These are phyloP conservation scores for Trametes cingulata DNA, from an alignment of 768 basidiomycete species.

Conservation along the genomic window DNA sequence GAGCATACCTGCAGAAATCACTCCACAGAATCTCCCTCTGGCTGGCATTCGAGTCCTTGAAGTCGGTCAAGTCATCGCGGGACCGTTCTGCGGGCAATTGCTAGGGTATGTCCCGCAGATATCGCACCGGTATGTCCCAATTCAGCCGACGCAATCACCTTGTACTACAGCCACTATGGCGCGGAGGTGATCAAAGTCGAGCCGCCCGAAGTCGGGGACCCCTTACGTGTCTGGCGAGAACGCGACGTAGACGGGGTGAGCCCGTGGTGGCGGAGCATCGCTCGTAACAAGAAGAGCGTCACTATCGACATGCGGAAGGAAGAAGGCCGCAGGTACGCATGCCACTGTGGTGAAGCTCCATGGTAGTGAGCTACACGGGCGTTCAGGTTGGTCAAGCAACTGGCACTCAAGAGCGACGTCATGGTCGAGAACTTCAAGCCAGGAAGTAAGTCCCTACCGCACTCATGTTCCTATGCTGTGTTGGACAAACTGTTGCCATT, in stretches of 20 bases:
- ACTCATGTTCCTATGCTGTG: too few species aligned
- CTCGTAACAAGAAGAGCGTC: constrained; percentile 73
- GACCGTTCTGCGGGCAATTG: constrained; percentile 72
- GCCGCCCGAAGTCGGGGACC: constrained; percentile 62
- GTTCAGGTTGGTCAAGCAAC: constrained; percentile 55
- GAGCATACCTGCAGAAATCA: not conserved
- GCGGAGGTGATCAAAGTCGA: constrained; percentile 77
- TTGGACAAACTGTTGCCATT: too few species aligned
- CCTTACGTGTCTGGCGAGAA: constrained; percentile 70
- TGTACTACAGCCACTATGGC: constrained; percentile 56
- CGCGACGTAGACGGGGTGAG: constrained; percentile 69
- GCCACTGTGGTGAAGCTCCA: too few species aligned
- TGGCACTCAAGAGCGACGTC: constrained; percentile 66
- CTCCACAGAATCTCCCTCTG: constrained; percentile 48
- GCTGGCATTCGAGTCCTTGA: constrained; percentile 66
- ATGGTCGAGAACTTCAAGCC: constrained; percentile 75
- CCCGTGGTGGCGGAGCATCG: constrained; percentile 75
- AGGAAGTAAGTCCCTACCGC: constrained; percentile 60
- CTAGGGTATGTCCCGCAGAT: constrained; percentile 49
- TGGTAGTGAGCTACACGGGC: not conserved
- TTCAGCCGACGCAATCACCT: not conserved
- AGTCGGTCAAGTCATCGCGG: constrained; percentile 70
- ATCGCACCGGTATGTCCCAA: not conserved
- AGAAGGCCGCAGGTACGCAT: constrained; percentile 51
- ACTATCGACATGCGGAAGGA: constrained; percentile 62